A percentile compares a stretch with the other conserved stretches of the same genome.
phyloP scores from a whole-genome alignment of 2,329 filamentous ascomycete species.

The Cercospora sesami region DNA sequence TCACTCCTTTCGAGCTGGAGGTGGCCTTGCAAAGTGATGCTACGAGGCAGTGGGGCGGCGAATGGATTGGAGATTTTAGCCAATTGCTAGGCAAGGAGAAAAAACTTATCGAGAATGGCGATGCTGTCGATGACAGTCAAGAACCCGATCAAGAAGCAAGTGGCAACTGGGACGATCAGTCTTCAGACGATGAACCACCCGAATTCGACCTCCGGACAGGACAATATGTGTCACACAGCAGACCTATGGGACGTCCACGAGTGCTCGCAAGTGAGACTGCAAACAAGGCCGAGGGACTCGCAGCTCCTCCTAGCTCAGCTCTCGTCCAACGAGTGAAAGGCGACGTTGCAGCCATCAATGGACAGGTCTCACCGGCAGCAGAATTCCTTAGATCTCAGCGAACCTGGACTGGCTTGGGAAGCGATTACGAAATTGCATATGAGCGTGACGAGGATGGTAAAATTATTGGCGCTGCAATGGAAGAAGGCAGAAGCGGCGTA shows the following conservation, averaged over 20 bases:
- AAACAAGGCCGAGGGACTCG: not conserved
- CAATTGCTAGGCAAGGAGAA: constrained; percentile 55
- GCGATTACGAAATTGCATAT: constrained; percentile 69
- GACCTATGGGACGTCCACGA: constrained; percentile 60
- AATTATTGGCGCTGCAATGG: constrained; percentile 63
- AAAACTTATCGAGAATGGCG: constrained; percentile 1
- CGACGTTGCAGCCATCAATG: constrained; percentile 78
- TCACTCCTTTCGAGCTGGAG: constrained; percentile 92
- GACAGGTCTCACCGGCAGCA: constrained; percentile 85
- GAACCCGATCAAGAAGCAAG: constrained; percentile 34
- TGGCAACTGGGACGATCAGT: constrained; percentile 67
- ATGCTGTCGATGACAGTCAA: constrained; percentile 39
- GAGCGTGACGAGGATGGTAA: constrained; percentile 57
- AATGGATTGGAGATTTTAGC: constrained; percentile 87
- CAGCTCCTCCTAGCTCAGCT: constrained; percentile 42
- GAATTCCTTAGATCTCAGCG: constrained; percentile 79
- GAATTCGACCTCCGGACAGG: constrained; percentile 92
- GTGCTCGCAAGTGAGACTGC: not conserved
- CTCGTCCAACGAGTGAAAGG: constrained; percentile 66
- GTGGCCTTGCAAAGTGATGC: constrained; percentile 74
- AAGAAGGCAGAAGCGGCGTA: constrained; percentile 83
- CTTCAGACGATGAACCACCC: constrained; percentile 63
- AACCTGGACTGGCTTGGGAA: constrained; percentile 90
- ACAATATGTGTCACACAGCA: constrained; percentile 73
- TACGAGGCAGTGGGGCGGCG: constrained; percentile 77